Evolutionary conservation across 805 yeast species (phyloP).

Genomic region (Brettanomyces bruxellensis): DNA sequence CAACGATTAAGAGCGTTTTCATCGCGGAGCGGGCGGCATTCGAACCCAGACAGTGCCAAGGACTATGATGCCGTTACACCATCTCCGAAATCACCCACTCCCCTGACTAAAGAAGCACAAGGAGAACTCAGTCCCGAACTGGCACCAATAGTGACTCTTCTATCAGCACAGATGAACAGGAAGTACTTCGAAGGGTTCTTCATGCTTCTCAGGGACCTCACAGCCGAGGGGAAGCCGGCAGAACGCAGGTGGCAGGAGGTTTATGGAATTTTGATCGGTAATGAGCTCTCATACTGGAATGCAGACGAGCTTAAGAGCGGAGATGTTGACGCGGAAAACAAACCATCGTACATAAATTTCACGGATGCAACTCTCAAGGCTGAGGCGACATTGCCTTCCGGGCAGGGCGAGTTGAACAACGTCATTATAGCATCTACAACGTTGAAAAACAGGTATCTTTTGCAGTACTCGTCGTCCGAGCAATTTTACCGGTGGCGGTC

Average conservation of each 20-base stretch:
- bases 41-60: neutral
- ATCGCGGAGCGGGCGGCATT: constrained; percentile 2
- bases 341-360: constrained; percentile 81
- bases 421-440: constrained; percentile 90
- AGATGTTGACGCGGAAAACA: constrained; percentile 27
- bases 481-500: constrained; percentile 71
- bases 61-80: neutral
- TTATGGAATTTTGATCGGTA: constrained; percentile 84
- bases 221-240: constrained; percentile 79
- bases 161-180: constrained; percentile 68
- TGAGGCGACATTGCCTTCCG: constrained; percentile 51
- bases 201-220: constrained; percentile 63
- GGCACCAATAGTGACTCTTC: constrained; percentile 63
- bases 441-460: constrained; percentile 73
- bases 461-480: constrained; percentile 64
- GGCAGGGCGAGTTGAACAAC: constrained; percentile 60
- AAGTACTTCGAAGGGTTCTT: constrained; percentile 70
- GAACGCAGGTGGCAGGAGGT: constrained; percentile 88
- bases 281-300: constrained; percentile 90
- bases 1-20: constrained; percentile 19
- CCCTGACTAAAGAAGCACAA: constrained; percentile 19
- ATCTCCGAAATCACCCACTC: constrained; percentile 6
- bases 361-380: constrained; percentile 84
- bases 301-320: constrained; percentile 49
- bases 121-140: constrained; percentile 32